Percentiles rank a stretch among this genome's conserved stretches.
phyloP scores from a whole-genome alignment of 352 stramenopile species.

The Globisporangium barbulae region DNA sequence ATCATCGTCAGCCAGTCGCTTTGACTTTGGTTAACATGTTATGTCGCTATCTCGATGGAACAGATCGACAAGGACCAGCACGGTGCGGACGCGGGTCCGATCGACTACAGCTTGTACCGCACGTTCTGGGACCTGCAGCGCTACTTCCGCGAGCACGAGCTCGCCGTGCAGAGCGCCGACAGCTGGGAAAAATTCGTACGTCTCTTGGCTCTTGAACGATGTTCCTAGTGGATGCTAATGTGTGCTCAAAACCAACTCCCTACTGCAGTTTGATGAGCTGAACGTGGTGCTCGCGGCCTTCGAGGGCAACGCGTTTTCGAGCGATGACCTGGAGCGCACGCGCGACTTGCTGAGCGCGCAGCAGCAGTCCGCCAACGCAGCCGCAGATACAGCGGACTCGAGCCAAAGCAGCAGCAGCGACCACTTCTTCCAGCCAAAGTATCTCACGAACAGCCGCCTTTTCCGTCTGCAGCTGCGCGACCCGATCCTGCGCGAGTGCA shows the following conservation, averaged over 20 bases:
- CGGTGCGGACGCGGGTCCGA: conserved; percentile 38
- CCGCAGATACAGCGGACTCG: conserved; percentile 1
- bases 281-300: conserved; percentile 79
- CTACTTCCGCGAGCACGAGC: conserved; percentile 76
- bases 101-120: conserved; percentile 90
- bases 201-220: conserved; percentile 10
- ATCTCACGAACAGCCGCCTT: conserved; percentile 89
- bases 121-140: conserved; percentile 91
- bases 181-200: conserved; percentile 86
- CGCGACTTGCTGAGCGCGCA: conserved; percentile 39
- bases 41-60: conserved; percentile 1
- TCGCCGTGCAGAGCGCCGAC: conserved; percentile 56
- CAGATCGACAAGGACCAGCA: conserved; percentile 52
- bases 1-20: background rate
- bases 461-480: conserved; percentile 90
- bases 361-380: background rate
- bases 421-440: conserved; percentile 92
- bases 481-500: conserved; percentile 85
- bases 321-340: conserved; percentile 71
- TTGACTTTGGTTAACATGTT: background rate
- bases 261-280: conserved; percentile 61
- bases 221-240: background rate
- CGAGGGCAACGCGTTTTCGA: conserved; percentile 84
- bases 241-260: background rate
- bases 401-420: conserved; percentile 30